Evolutionary conservation across 805 yeast genomes (phyloP).

Genomic region (Saturnispora halmiae): DNA sequence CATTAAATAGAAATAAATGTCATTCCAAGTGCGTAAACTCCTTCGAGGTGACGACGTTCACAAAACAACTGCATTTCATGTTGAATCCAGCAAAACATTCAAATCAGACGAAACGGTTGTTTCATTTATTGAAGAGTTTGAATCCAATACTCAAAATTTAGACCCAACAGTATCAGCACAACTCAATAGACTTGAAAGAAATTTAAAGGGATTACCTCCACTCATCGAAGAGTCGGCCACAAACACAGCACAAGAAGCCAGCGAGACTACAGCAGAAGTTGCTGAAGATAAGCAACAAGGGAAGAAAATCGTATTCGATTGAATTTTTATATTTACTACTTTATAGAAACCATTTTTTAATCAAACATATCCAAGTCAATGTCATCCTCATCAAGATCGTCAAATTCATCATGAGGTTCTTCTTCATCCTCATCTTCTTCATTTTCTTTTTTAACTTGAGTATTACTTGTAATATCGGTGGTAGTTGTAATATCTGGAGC

Average conservation of each 20-base stretch:
- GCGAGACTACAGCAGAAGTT: background rate
- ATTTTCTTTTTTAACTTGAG: constrained; percentile 5
- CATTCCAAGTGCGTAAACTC: constrained; percentile 9
- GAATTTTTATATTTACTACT: background rate
- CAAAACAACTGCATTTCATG: constrained; percentile 12
- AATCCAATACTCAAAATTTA: constrained; percentile 19
- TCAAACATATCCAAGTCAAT: constrained; percentile 9
- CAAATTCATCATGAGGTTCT: constrained; percentile 3
- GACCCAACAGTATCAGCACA: constrained; percentile 26
- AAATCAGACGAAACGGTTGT: constrained; percentile 12
- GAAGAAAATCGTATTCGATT: constrained; percentile 9
- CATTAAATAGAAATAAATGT: background rate
- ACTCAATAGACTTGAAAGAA: constrained; percentile 31
- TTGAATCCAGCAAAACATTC: constrained; percentile 14
- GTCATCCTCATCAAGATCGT: constrained; percentile 10
- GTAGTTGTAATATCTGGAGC: background rate
- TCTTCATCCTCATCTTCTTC: constrained; percentile 8
- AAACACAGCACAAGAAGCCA: background rate
- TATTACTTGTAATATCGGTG: background rate
- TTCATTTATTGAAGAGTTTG: constrained; percentile 12
- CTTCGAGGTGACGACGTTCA: constrained; percentile 12
- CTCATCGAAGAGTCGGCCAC: constrained; percentile 21
- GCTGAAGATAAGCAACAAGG: background rate
- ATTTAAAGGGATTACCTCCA: constrained; percentile 31
- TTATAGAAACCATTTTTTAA: background rate